phyloP scores from a whole-genome alignment of 768 basidiomycete genomes.

The Tylopilus sp. region DNA sequence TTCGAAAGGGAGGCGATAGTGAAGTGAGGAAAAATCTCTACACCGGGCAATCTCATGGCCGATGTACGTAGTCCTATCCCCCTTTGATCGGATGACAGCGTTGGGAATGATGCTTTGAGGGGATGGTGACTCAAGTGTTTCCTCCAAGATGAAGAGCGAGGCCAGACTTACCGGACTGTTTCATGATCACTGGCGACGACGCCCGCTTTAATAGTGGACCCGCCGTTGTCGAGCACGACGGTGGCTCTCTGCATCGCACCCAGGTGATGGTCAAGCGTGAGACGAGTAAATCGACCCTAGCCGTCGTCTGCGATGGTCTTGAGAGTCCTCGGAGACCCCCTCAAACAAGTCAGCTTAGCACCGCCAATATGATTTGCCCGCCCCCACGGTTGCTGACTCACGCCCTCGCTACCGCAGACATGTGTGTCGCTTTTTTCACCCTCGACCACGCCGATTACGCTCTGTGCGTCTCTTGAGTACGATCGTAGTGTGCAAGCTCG shows the following conservation, averaged over 20 bases:
- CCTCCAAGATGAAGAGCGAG: not conserved
- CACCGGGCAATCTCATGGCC: slow-evolving; percentile 82
- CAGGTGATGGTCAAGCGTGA: not conserved
- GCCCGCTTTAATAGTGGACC: slow-evolving; percentile 76
- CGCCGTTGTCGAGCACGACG: slow-evolving; percentile 87
- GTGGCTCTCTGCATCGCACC: slow-evolving; percentile 33
- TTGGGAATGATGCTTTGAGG: slow-evolving; percentile 66
- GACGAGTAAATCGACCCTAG: not conserved
- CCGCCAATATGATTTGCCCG: not conserved
- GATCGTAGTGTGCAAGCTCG: not conserved
- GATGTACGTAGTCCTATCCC: slow-evolving; percentile 77
- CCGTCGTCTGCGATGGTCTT: not conserved
- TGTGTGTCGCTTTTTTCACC: slow-evolving; percentile 82
- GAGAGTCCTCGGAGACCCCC: not conserved
- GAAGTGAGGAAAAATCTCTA: slow-evolving; percentile 74
- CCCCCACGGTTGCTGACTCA: not conserved
- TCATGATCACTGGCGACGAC: slow-evolving; percentile 36
- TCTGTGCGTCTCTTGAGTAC: slow-evolving; percentile 41
- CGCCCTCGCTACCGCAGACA: slow-evolving; percentile 29
- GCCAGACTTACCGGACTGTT: slow-evolving; percentile 23
- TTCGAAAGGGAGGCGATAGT: slow-evolving; percentile 84
- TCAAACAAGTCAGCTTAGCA: not conserved
- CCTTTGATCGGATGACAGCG: slow-evolving; percentile 80
- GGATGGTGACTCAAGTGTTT: slow-evolving; percentile 2
- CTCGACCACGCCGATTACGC: slow-evolving; percentile 75